Conservation (phyloP, 176 grass and related monocot species). For the Zea mays region DNA sequence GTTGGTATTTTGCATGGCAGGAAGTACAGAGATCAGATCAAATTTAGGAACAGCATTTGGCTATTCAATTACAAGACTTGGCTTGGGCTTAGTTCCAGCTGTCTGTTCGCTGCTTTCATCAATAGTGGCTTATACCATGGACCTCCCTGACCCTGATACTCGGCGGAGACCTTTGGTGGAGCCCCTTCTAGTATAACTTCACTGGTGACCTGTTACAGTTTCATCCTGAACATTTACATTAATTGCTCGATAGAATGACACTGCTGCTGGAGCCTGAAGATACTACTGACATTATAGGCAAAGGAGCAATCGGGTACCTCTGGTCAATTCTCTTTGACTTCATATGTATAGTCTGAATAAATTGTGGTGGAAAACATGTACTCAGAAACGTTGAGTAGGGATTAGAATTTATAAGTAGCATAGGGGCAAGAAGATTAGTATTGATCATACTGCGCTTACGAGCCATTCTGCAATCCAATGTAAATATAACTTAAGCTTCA, state of each 20-base stretch:
- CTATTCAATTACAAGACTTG: constrained; percentile 72
- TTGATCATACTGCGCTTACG: constrained; percentile 4
- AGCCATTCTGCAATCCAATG: constrained; percentile 11
- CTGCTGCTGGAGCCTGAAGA: constrained; percentile 14
- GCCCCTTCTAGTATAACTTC: constrained; percentile 78
- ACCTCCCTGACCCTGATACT: constrained; percentile 80
- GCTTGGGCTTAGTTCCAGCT: constrained; percentile 79
- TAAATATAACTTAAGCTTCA: constrained; percentile 12
- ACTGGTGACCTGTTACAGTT: not conserved
- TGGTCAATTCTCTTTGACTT: constrained; percentile 26
- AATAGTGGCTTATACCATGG: constrained; percentile 75
- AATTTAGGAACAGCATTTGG: constrained; percentile 30
- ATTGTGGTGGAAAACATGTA: constrained; percentile 7
- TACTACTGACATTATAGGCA: constrained; percentile 24
- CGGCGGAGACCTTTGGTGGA: constrained; percentile 51
- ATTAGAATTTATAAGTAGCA: not conserved
- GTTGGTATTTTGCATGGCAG: constrained; percentile 46
- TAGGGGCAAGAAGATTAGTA: not conserved
- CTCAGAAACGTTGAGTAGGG: constrained; percentile 29
- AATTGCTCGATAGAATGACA: not conserved
- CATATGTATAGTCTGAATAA: constrained; percentile 17
- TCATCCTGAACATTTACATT: not conserved
- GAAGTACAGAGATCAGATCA: constrained; percentile 34
- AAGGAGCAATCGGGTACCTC: not conserved
- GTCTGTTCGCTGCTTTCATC: constrained; percentile 70